phyloP scores from a whole-genome alignment of 257 asterid genomes.

The Solanum acaule region DNA sequence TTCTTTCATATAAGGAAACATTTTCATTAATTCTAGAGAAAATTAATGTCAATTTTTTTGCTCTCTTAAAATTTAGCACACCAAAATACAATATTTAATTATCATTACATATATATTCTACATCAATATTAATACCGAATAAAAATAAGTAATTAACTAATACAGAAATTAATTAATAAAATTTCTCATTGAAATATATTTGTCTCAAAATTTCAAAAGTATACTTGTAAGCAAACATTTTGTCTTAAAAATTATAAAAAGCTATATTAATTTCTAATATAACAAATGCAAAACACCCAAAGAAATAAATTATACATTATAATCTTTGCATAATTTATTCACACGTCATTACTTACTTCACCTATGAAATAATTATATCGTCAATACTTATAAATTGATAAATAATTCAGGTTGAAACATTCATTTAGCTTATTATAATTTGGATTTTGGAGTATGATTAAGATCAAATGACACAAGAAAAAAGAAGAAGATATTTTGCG shows the following conservation, averaged over 20 bases:
- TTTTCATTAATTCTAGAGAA: too few relatives aligned
- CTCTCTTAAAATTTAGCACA: too few relatives aligned
- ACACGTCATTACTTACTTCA: not conserved
- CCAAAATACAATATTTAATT: too few relatives aligned
- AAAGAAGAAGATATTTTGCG: not conserved
- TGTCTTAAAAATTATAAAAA: not conserved
- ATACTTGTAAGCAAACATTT: not conserved
- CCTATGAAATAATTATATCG: not conserved
- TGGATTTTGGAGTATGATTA: not conserved
- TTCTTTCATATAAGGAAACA: too few relatives aligned
- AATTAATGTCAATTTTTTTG: not conserved
- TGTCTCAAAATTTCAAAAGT: not conserved
- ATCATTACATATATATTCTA: too few relatives aligned
- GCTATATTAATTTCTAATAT: not conserved
- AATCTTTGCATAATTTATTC: not conserved
- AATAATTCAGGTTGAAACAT: not conserved
- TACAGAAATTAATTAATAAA: too few relatives aligned
- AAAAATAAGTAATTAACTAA: not conserved
- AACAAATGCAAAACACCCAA: not conserved
- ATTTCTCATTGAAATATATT: not conserved
- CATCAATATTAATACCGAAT: too few relatives aligned
- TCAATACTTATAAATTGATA: not conserved
- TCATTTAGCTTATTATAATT: too few relatives aligned
- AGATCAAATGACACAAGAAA: not conserved
- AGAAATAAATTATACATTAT: too few relatives aligned